Evolutionary conservation across 2,329 filamentous ascomycete genomes (phyloP), one percentile per base, ranked within the genome.

Genomic region (Seiridium cupressi): DNA sequence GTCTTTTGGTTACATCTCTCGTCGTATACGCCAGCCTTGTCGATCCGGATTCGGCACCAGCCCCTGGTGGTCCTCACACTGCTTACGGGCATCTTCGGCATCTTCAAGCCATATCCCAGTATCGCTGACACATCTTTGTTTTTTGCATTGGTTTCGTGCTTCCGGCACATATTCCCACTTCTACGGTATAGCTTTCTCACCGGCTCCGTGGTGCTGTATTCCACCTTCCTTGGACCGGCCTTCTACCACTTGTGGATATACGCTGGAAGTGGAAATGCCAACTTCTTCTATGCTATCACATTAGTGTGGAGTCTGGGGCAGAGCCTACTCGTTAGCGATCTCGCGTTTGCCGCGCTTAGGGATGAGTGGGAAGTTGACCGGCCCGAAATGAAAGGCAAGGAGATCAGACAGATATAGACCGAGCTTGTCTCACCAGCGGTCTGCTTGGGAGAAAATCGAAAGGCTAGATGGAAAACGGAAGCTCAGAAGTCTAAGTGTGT

Each of bases 181-280:
- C 96, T 97, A 86, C 88, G 95, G 51, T 98, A 98, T 75, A 90
- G 91, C 0, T 99, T 97, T 73, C 85, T 98, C 63, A 89, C 92
- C 9, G 84, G 90, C 1, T 88, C 93, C 0, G 90, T 91, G 2
- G 82, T 99, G 44, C 79, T 98, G 8, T 99, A 99, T 74, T 89
- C 92, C 32, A 90, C 89, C 3, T 89, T 97, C 63, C 83, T 99
- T 0, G 95, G 95, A 0, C 95, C 95, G 1, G 93, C 93, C 0
- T 99, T 99, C 73, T 97, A 98, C 73, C 89, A 99, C 72, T 81
- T 99, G 4, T 99, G 95, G 95, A 94, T 99, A 60, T 99, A 98
- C 71, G 95, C 95, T 2, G 95, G 95, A 55, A 97, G 93, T 60
- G 95, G 95, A 35, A 99, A 99, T 70, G 95, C 95, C 61, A 99